Evolutionary conservation across 2,329 filamentous ascomycete species (phyloP).

Genomic region (Clonostachys rhizophaga): DNA sequence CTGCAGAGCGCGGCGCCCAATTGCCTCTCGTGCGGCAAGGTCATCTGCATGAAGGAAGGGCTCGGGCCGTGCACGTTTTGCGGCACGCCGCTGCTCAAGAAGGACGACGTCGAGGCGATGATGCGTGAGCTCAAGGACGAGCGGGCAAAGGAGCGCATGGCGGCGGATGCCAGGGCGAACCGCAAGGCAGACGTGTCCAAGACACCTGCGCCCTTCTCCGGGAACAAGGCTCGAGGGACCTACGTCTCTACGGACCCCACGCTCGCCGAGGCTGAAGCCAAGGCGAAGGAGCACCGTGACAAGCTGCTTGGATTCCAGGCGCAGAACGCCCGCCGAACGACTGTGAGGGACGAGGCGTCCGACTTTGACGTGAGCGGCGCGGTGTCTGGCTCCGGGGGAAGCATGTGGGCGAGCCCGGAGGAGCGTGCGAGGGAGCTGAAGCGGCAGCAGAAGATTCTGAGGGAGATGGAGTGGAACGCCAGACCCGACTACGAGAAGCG

Average conservation of each 20-base stretch:
- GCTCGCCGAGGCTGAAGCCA: conserved; percentile 55
- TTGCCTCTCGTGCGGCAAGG: conserved; percentile 87
- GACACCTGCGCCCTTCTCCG: conserved; percentile 55
- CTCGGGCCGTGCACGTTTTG: conserved; percentile 94
- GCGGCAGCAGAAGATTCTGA: conserved; percentile 75
- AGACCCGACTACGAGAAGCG: conserved; percentile 86
- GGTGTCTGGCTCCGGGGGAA: conserved; percentile 29
- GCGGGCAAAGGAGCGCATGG: conserved; percentile 81
- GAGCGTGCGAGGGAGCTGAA: conserved; percentile 81
- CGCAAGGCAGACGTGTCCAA: conserved; percentile 60
- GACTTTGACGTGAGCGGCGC: conserved; percentile 51
- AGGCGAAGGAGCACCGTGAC: conserved; percentile 75
- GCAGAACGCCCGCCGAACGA: conserved; percentile 79
- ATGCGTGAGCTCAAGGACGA: conserved; percentile 79
- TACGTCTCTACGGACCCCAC: conserved; percentile 20
- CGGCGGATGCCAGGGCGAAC: conserved; percentile 68
- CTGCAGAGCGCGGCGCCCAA: conserved; percentile 90
- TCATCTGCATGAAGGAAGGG: conserved; percentile 91
- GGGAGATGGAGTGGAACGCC: conserved; percentile 84
- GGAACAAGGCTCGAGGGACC: conserved; percentile 26
- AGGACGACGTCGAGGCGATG: conserved; percentile 77
- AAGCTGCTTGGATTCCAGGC: conserved; percentile 78
- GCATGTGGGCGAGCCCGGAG: conserved; percentile 79
- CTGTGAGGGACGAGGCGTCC: conserved; percentile 78
- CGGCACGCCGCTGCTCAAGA: conserved; percentile 65